Conservation (phyloP, 108 stramenopile genomes). For the Seminavis robusta region DNA sequence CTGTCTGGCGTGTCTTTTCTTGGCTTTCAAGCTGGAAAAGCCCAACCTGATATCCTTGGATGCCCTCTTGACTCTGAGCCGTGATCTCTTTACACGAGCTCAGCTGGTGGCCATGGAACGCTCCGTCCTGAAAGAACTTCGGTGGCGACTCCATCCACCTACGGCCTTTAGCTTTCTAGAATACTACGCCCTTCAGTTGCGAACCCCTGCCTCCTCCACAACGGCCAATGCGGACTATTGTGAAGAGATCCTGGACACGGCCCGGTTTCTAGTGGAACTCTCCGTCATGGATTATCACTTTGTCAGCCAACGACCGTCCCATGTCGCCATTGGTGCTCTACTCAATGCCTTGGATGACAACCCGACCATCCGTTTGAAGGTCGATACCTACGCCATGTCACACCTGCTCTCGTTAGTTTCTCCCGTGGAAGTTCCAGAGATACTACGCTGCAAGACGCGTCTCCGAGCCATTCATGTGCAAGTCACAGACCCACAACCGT, state of each 20-base stretch:
- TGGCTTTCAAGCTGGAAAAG: conserved; percentile 64
- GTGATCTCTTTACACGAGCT: conserved; percentile 52
- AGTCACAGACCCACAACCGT: too few species aligned
- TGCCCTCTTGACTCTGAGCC: conserved; percentile 56
- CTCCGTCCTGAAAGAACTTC: conserved; percentile 34
- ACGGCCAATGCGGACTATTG: conserved; percentile 28
- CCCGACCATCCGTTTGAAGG: too few species aligned
- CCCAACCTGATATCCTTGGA: conserved; percentile 49
- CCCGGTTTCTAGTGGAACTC: conserved; percentile 58
- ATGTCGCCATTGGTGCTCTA: conserved; percentile 57
- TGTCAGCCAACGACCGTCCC: conserved; percentile 39
- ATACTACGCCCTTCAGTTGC: conserved; percentile 38
- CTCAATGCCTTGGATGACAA: conserved; percentile 41
- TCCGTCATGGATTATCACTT: conserved; percentile 60
- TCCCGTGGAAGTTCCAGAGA: too few species aligned
- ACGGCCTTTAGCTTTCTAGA: conserved; percentile 52
- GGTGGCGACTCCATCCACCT: conserved; percentile 69
- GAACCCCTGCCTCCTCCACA: conserved; percentile 26
- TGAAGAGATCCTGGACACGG: conserved; percentile 55
- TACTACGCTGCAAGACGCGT: too few species aligned
- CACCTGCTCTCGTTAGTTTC: too few species aligned
- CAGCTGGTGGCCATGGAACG: conserved; percentile 77
- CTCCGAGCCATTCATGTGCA: too few species aligned
- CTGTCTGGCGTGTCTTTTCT: conserved; percentile 67
- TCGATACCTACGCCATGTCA: too few species aligned